phyloP scores from a whole-genome alignment of 805 yeast genomes.

The Maudiozyma serrabonitensis region DNA sequence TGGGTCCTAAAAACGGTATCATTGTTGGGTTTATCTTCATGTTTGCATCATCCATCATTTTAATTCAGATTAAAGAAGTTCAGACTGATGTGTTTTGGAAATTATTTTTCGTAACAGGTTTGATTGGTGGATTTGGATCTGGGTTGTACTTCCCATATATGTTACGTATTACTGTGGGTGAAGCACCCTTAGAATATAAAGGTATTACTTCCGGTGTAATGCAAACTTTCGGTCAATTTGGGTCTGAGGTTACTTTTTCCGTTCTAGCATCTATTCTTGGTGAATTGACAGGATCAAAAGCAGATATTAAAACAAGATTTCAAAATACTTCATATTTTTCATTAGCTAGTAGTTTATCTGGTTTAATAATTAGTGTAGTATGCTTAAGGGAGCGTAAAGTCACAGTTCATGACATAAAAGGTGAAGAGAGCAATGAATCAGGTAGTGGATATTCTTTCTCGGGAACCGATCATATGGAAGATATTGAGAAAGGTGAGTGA shows the following conservation, averaged over 20 bases:
- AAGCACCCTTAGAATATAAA: neutral
- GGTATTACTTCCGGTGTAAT: conserved; percentile 1
- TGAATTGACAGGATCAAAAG: neutral
- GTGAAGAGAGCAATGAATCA: neutral
- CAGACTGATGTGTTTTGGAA: neutral
- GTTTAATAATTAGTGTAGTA: neutral
- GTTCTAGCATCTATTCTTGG: neutral
- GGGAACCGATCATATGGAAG: neutral
- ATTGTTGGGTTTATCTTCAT: neutral
- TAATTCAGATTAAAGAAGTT: neutral
- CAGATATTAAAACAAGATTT: neutral
- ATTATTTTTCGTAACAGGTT: neutral
- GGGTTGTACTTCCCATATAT: conserved; percentile 1
- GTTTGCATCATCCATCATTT: neutral
- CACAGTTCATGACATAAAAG: neutral
- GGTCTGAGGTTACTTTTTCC: conserved; percentile 1
- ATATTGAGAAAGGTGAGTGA: neutral
- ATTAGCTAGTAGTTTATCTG: neutral
- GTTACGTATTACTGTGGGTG: neutral
- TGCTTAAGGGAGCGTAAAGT: neutral
- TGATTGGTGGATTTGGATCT: neutral
- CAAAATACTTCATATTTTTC: conserved; percentile 1
- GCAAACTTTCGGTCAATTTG: conserved; percentile 1
- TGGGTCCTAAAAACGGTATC: neutral
- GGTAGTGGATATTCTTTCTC: neutral